Conservation (phyloP, 1,284 basidiomycete species). For the Athelia sp. region DNA sequence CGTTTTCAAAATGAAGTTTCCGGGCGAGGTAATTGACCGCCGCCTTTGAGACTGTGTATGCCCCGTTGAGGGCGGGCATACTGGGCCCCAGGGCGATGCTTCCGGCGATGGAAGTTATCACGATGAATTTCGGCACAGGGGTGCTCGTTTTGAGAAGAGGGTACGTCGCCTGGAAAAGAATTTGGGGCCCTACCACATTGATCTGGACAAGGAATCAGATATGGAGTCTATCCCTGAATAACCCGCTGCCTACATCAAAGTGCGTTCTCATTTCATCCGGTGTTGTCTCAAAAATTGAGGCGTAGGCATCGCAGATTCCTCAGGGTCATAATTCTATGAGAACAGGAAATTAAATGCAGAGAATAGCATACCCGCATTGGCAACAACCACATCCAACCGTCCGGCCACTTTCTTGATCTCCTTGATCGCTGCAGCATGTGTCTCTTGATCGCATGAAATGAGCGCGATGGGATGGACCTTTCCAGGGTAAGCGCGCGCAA, state of each 20-base stretch:
- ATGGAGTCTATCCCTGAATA: neutral
- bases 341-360: too few relatives aligned
- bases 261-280: neutral
- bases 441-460: too few relatives aligned
- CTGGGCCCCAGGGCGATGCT: neutral
- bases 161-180: constrained; percentile 1
- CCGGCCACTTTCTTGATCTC: too few relatives aligned
- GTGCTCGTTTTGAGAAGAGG: neutral
- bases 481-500: too few relatives aligned
- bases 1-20: neutral
- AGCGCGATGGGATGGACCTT: too few relatives aligned
- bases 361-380: too few relatives aligned
- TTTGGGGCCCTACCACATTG: neutral
- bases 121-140: neutral
- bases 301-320: too few relatives aligned
- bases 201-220: neutral
- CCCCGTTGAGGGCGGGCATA: neutral
- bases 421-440: too few relatives aligned
- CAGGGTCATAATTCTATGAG: too few relatives aligned
- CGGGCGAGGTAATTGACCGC: constrained; percentile 1
- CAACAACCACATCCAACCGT: too few relatives aligned
- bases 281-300: too few relatives aligned
- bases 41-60: neutral
- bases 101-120: neutral
- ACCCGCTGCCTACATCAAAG: neutral